phyloP scores from a whole-genome alignment of 148 eudicot species.

The Chenopodium album region DNA sequence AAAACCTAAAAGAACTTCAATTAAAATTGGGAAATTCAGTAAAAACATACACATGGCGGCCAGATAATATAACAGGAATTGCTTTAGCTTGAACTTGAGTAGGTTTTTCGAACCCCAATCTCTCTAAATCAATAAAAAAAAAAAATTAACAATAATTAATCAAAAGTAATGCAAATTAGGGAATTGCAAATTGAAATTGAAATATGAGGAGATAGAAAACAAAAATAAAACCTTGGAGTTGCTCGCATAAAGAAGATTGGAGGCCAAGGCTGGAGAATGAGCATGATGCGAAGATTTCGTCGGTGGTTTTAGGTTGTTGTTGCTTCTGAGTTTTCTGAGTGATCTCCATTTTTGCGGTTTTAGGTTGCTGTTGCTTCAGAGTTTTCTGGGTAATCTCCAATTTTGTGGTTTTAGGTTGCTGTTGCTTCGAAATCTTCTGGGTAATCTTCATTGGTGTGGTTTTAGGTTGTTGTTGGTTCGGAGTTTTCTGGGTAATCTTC shows the following conservation, averaged over 20 bases:
- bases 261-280: constrained; percentile 90
- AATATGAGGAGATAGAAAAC: not conserved
- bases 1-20: not conserved
- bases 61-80: constrained; percentile 79
- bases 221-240: constrained; percentile 58
- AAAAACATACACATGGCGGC: constrained; percentile 73
- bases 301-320: not conserved
- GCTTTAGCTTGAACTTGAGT: constrained; percentile 92
- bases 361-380: not conserved
- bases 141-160: not conserved
- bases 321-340: constrained; percentile 6
- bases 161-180: too few species aligned
- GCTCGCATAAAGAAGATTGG: constrained; percentile 61
- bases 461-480: not conserved
- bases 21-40: not conserved
- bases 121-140: constrained; percentile 36
- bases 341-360: constrained; percentile 5
- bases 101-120: constrained; percentile 74
- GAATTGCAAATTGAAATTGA: not conserved
- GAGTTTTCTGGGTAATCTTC: constrained; percentile 14
- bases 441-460: constrained; percentile 8
- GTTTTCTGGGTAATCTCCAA: constrained; percentile 13
- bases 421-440: constrained; percentile 6
- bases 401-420: not conserved
- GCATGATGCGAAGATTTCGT: constrained; percentile 69